phyloP scores from a whole-genome alignment of 106 monocot genomes.

The Platanthera zijinensis region DNA sequence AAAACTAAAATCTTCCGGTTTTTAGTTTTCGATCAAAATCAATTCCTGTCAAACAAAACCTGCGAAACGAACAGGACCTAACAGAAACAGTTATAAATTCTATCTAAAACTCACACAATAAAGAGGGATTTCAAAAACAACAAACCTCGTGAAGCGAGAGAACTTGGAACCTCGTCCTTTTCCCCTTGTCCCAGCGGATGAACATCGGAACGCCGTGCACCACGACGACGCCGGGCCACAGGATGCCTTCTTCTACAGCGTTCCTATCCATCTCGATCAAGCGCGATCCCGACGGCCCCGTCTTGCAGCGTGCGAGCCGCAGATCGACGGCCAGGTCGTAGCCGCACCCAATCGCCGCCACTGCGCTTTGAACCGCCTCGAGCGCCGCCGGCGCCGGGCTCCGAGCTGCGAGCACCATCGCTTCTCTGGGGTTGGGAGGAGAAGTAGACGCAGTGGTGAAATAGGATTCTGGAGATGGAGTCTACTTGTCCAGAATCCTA shows the following conservation, averaged over 20 bases:
- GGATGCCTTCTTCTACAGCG: conserved; percentile 22
- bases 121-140: neutral
- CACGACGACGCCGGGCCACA: conserved; percentile 50
- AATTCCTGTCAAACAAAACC: too few species aligned
- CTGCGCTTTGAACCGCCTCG: conserved; percentile 42
- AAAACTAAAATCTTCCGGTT: too few species aligned
- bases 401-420: neutral
- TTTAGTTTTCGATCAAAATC: too few species aligned
- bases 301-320: conserved; percentile 25
- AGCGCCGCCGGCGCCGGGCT: conserved; percentile 22
- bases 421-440: neutral
- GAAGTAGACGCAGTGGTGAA: neutral
- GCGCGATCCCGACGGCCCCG: conserved; percentile 17
- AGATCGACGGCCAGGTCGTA: conserved; percentile 63
- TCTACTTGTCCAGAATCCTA: too few species aligned
- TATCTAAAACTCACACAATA: neutral
- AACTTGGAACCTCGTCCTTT: conserved; percentile 60
- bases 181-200: conserved; percentile 69
- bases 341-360: conserved; percentile 61
- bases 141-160: conserved; percentile 62
- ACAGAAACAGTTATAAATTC: neutral
- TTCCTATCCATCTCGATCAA: conserved; percentile 38
- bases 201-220: conserved; percentile 32
- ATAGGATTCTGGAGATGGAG: neutral
- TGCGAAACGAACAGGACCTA: too few species aligned